Conservation (phyloP, 192 early-diverging fungal genomes). For the Coemansia sp. region DNA sequence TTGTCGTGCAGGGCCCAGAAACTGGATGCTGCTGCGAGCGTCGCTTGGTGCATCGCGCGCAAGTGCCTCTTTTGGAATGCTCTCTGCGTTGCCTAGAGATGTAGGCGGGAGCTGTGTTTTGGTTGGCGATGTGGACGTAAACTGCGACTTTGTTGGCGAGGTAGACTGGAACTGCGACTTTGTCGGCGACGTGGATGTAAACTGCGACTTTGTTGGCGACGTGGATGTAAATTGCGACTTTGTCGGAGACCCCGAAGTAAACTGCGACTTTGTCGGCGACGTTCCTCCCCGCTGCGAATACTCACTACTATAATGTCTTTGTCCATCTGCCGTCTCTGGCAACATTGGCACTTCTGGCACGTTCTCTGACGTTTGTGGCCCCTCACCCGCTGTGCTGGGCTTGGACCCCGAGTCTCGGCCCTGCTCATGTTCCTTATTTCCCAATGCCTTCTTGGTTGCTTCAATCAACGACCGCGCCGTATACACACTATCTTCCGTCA, state of each 20-base stretch:
- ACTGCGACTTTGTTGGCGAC: too few relatives aligned
- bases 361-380: not conserved
- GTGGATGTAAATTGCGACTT: not conserved
- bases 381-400: slow-evolving; percentile 10
- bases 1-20: slow-evolving; percentile 45
- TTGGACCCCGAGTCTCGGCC: slow-evolving; percentile 27
- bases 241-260: not conserved
- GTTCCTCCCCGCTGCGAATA: not conserved
- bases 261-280: slow-evolving; percentile 1
- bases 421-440: slow-evolving; percentile 25
- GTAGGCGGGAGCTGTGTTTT: slow-evolving; percentile 3
- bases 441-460: slow-evolving; percentile 24
- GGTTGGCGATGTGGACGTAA: not conserved
- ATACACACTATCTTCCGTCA: slow-evolving; percentile 7
- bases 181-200: not conserved
- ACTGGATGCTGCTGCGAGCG: slow-evolving; percentile 39
- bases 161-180: not conserved
- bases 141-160: not conserved
- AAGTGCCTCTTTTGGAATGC: slow-evolving; percentile 8
- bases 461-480: slow-evolving; percentile 48
- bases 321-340: slow-evolving; percentile 5
- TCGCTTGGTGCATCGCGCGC: slow-evolving; percentile 5
- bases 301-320: slow-evolving; percentile 8
- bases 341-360: slow-evolving; percentile 13
- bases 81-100: not conserved